Base-by-base conservation (phyloP, 768 basidiomycete species). In the Rhodotorula taiwanensis region DNA sequence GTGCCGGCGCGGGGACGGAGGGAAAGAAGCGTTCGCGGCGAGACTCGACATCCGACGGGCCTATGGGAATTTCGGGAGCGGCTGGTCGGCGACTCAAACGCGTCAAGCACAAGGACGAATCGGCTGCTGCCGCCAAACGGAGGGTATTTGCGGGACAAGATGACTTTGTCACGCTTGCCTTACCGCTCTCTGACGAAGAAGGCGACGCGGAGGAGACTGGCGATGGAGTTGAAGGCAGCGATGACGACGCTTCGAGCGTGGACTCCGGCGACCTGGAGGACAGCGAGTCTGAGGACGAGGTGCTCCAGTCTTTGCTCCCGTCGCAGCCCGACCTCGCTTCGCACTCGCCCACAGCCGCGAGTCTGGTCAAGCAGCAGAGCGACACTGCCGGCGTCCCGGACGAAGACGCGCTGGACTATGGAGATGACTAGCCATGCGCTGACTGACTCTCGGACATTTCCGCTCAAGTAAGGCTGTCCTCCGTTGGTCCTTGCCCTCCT, bases 81-180 rank as follows among this genome's bases (percentile, higher is more conserved):
- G 58, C 62, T 5, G 58, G 50, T n/a, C 36, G 59, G 18, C 48
- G 45, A 18, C 45, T 50, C 28, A 48, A 45, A n/a, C 48, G 47
- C 36, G 44, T 52, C 28, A 45, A 30, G 41, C 27, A 39, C 23
- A 9, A 25, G 57, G 27, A 28, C 15, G 31, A 49, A 31, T 20
- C 25, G 47, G 28, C 48, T 16, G 21, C n/a, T 1, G 15, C 9
- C 3, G 39, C 30, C 15, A 45, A n/a, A 13, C 51, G 36, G 41
- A 39, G 36, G 9, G 55, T 31, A 7, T 58, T 71, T n/a, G 27
- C 25, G 16, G 49, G 43, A n/a, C 61, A 69, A 45, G 45, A 66
- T 11, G 70, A 71, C 59, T 71, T 70, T 52, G 64, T 71, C 31
- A 31, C 51, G 33, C 47, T 70, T 16, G 9, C 52, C 16, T 52